Evolutionary conservation across 805 yeast genomes (phyloP).

Genomic region (Ogataea polymorpha): DNA sequence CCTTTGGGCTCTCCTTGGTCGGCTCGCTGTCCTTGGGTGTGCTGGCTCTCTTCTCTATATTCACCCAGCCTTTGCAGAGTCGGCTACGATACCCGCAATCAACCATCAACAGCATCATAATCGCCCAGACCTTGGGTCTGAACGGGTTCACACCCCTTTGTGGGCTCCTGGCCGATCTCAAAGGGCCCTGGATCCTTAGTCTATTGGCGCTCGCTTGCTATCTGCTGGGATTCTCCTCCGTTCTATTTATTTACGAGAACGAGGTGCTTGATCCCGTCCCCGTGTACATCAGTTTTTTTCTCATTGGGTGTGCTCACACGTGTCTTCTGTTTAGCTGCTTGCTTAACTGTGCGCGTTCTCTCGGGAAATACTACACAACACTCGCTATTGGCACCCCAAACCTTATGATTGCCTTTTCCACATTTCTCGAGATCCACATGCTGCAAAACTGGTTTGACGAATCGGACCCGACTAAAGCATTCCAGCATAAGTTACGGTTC

Average conservation of each 20-base stretch:
- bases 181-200: conserved; percentile 71
- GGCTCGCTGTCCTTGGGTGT: conserved; percentile 33
- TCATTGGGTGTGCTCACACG: conserved; percentile 70
- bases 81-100: conserved; percentile 60
- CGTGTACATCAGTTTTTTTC: conserved; percentile 49
- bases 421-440: conserved; percentile 30
- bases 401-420: conserved; percentile 34
- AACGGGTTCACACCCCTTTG: conserved; percentile 76
- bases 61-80: conserved; percentile 63
- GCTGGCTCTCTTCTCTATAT: conserved; percentile 48
- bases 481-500: conserved; percentile 21
- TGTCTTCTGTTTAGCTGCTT: conserved; percentile 65
- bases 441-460: conserved; percentile 19
- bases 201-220: conserved; percentile 59
- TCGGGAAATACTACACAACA: conserved; percentile 63
- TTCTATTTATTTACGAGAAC: conserved; percentile 37
- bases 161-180: conserved; percentile 79
- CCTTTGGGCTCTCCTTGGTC: conserved; percentile 28
- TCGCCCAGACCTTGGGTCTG: conserved; percentile 75
- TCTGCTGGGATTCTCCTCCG: conserved; percentile 59
- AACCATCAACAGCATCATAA: conserved; percentile 65
- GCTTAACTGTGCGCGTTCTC: conserved; percentile 76
- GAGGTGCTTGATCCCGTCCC: conserved; percentile 30
- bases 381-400: conserved; percentile 83
- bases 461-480: conserved; percentile 19